Evolutionary conservation across 2,329 filamentous ascomycete genomes (phyloP).

Genomic region (Ophiostoma himal-ulmi): DNA sequence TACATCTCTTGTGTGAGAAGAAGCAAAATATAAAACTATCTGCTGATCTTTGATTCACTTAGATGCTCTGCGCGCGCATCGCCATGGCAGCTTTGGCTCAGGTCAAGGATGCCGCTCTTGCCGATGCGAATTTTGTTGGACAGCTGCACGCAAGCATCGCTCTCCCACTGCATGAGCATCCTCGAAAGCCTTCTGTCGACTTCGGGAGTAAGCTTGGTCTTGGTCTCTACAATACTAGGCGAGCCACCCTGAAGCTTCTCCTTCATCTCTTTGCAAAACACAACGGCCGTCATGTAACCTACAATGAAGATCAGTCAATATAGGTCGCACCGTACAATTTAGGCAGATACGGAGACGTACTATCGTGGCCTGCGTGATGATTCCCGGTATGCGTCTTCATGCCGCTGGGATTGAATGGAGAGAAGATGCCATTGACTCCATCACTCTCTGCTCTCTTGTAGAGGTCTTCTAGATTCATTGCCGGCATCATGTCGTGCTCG

Average conservation of each 20-base stretch:
- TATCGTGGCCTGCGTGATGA: constrained; percentile 16
- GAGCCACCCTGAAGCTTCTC: neutral
- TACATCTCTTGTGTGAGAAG: neutral
- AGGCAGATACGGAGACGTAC: neutral
- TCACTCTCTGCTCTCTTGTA: constrained; percentile 14
- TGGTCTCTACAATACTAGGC: neutral
- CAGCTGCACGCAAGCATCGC: constrained; percentile 24
- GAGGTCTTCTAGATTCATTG: constrained; percentile 25
- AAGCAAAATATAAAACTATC: neutral
- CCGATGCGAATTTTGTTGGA: constrained; percentile 29
- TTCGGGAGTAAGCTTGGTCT: neutral
- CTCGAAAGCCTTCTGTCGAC: neutral
- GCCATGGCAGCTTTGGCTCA: neutral
- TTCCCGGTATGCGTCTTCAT: constrained; percentile 17
- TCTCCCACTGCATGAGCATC: constrained; percentile 26
- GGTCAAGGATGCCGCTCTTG: constrained; percentile 23
- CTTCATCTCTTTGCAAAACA: constrained; percentile 35
- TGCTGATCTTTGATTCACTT: neutral
- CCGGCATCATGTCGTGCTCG: constrained; percentile 67
- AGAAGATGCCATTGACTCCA: neutral
- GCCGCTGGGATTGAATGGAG: neutral
- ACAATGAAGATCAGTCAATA: constrained; percentile 2
- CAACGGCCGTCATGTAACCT: constrained; percentile 37
- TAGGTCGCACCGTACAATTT: neutral
- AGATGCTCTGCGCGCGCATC: neutral